Conservation (phyloP, 805 yeast species). For the Scheffersomyces stipitis region DNA sequence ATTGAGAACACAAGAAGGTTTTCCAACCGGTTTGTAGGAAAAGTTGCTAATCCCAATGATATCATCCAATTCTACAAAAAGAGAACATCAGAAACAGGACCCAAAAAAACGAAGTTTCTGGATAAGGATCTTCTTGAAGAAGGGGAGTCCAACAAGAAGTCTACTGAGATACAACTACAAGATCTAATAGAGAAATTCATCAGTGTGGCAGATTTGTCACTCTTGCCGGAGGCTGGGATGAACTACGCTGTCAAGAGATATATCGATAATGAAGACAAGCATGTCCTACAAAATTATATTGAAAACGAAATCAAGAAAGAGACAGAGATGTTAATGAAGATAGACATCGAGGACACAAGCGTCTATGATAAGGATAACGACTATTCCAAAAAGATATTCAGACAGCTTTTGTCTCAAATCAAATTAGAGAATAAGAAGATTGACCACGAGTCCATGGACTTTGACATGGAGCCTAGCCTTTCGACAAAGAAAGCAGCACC, state of each 20-base stretch:
- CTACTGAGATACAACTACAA: conserved; percentile 50
- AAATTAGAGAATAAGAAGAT: conserved; percentile 13
- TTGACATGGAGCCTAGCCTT: conserved; percentile 1
- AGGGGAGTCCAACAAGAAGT: conserved; percentile 11
- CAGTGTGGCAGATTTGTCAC: conserved; percentile 58
- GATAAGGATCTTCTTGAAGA: conserved; percentile 12
- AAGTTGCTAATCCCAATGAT: conserved; percentile 88
- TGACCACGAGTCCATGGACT: not conserved
- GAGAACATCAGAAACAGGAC: conserved; percentile 18
- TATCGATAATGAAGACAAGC: conserved; percentile 81
- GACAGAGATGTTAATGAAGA: conserved; percentile 45
- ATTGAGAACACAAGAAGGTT: conserved; percentile 89
- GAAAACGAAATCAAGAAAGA: conserved; percentile 55
- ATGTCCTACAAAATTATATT: conserved; percentile 63
- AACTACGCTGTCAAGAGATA: conserved; percentile 68
- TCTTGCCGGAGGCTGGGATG: conserved; percentile 76
- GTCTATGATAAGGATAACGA: conserved; percentile 28
- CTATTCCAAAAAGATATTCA: conserved; percentile 35
- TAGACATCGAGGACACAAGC: conserved; percentile 43
- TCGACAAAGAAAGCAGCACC: conserved; percentile 1
- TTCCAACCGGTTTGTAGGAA: conserved; percentile 86
- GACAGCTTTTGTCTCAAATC: conserved; percentile 42
- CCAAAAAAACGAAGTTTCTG: conserved; percentile 12
- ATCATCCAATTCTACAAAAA: conserved; percentile 70
- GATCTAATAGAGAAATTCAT: conserved; percentile 63